Base-by-base conservation (phyloP, 1,284 basidiomycete genomes). In the Moesziomyces sp. region DNA sequence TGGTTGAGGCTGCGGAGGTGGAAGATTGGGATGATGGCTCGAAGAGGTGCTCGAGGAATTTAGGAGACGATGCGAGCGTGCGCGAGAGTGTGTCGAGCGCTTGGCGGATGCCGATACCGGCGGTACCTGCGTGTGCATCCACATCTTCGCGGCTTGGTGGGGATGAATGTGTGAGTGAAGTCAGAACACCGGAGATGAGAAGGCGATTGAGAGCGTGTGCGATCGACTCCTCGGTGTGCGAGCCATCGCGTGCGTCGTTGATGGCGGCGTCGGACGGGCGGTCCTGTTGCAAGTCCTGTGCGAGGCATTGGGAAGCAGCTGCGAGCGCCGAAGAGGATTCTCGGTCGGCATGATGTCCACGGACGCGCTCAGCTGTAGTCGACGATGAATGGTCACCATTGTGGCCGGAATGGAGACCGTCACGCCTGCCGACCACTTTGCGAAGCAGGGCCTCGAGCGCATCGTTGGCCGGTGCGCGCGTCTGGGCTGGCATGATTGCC, bases 21-120 rank as follows among this genome's bases (percentile, higher is more conserved):
- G 53, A 65, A n/a, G 42, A 46, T 7, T 54, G 35, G 3, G 48
- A 46, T 23, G 11, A 28, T 21, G 42, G 21, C 38, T 53, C 63
- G 46, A 74, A 74, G 23, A 74, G 50, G 24, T 74, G 72, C 42
- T 74, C 72, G 28, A 74, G 59, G 40, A 58, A 70, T 42, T 74
- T 74, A 14, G 72, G 72, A n/a, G 62, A 64, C n/a, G 58, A 35
- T 21, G 45, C 28, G 19, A 74, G 56, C 9, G 62, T 58, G 5
- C 46, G 48, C 16, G 58, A 58, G 16, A 74, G 35, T 6, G 72
- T 67, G 7, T 74, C 72, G 45, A 74, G 54, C 1, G 58, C 67
- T 45, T 67, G 72, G 21, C 50, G 45, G 14, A 70, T 42, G n/a
- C 56, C 56, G 19, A 70, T 56, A 26, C 40, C 43, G 2, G 48